Percentiles rank a stretch among this genome's conserved stretches.
Evolutionary conservation across 805 yeast species (phyloP).

Genomic region (Cyberlindnera petersonii): DNA sequence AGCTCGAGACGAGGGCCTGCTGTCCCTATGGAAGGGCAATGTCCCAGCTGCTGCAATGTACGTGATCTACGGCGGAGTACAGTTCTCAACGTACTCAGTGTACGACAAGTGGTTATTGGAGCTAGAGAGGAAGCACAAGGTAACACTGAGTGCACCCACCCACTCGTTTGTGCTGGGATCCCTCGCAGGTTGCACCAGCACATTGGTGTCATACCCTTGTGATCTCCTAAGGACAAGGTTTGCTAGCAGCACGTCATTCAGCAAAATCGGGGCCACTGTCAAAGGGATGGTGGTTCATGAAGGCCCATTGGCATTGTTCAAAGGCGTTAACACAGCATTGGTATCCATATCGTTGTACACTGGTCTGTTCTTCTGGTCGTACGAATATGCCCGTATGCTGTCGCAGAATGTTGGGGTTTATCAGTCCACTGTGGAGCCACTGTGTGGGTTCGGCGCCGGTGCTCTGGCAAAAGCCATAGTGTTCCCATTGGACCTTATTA

Average conservation of each 20-base stretch:
- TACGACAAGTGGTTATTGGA: conserved; percentile 43
- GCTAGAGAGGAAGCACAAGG: conserved; percentile 22
- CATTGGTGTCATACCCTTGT: conserved; percentile 77
- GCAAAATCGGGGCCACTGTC: conserved; percentile 27
- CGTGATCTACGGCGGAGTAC: conserved; percentile 77
- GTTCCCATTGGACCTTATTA: conserved; percentile 82
- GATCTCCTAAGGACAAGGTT: conserved; percentile 86
- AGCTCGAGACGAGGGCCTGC: conserved; percentile 58
- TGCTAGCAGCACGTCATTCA: conserved; percentile 52
- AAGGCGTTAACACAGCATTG: conserved; percentile 48
- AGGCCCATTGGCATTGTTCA: conserved; percentile 45
- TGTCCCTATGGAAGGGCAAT: conserved; percentile 94
- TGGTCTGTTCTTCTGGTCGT: conserved; percentile 71
- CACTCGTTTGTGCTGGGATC: conserved; percentile 61
- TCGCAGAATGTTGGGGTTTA: conserved; percentile 12
- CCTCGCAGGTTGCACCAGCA: conserved; percentile 71
- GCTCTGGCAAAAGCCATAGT: conserved; percentile 63
- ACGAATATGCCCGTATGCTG: conserved; percentile 38
- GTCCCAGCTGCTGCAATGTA: conserved; percentile 88
- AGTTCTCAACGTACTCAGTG: conserved; percentile 68
- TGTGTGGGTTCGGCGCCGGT: conserved; percentile 77
- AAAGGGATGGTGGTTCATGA: conserved; percentile 33
- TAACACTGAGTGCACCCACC: conserved; percentile 23
- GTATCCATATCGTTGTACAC: conserved; percentile 65
- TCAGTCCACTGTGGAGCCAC: conserved; percentile 38